Percentiles rank a stretch among this genome's conserved stretches.
These are phyloP conservation scores for Coriaria nepalensis DNA, from an alignment of 306 rosid genomes.

Conservation along the genomic window DNA sequence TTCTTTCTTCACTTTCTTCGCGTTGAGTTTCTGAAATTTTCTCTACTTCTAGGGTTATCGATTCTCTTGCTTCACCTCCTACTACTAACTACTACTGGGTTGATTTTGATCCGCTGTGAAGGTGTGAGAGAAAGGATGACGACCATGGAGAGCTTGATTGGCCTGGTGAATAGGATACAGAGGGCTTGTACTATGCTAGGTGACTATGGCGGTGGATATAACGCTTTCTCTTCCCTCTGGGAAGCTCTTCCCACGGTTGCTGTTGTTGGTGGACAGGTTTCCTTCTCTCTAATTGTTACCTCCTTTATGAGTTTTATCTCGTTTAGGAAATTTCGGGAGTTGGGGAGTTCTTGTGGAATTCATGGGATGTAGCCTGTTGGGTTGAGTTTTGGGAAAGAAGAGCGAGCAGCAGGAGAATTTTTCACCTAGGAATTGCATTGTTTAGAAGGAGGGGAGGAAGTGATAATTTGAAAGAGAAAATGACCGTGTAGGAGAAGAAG, in stretches of 20 bases:
- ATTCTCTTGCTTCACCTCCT: neutral
- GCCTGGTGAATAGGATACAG: constrained; percentile 84
- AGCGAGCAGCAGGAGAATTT: too few species aligned
- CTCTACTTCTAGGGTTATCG: constrained; percentile 1
- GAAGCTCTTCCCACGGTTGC: constrained; percentile 94
- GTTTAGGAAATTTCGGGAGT: neutral
- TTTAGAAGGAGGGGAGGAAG: too few species aligned
- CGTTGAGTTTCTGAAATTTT: neutral
- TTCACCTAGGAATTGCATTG: too few species aligned
- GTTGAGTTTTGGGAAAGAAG: too few species aligned
- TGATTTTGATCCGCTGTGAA: neutral
- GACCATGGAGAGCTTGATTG: constrained; percentile 94
- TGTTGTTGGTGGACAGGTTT: constrained; percentile 95
- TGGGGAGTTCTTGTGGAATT: neutral
- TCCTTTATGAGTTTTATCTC: neutral
- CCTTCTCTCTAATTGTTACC: neutral
- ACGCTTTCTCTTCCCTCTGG: constrained; percentile 75
- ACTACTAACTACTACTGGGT: neutral
- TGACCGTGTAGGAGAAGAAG: too few species aligned
- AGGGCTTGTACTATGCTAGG: constrained; percentile 88
- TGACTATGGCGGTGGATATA: constrained; percentile 68
- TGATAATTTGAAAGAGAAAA: neutral
- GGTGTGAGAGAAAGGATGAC: constrained; percentile 25
- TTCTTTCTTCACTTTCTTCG: neutral
- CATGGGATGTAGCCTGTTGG: too few species aligned